A percentile compares a stretch with the other conserved stretches of the same genome.
Conservation (phyloP, 176 grass and related monocot species). For the Ampelocalamus luodianensis region DNA sequence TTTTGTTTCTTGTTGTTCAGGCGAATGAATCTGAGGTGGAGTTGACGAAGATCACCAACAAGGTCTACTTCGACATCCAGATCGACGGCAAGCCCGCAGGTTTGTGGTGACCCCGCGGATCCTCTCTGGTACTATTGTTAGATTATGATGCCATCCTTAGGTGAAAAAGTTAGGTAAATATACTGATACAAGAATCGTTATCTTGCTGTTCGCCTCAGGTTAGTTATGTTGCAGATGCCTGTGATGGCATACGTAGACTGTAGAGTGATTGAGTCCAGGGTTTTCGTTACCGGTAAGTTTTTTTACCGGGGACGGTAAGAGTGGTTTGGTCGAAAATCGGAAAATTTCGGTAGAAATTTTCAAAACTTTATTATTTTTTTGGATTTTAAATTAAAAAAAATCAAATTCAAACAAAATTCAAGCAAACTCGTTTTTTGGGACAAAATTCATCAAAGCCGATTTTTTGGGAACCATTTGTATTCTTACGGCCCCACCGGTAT, state of each 20-base stretch:
- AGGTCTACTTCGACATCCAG: constrained; percentile 92
- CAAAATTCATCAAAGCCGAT: no score
- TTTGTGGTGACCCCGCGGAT: constrained; percentile 12
- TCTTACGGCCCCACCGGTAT: no score
- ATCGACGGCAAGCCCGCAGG: constrained; percentile 88
- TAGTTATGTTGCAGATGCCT: background rate
- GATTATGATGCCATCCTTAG: background rate
- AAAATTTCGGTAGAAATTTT: no score
- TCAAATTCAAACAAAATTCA: no score
- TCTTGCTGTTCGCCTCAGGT: background rate
- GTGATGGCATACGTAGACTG: background rate
- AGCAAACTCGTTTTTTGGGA: no score
- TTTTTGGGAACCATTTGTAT: no score
- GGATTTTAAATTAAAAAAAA: no score
- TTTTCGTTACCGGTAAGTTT: no score
- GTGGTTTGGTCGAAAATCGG: no score
- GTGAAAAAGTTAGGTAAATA: background rate
- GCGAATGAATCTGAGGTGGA: constrained; percentile 60
- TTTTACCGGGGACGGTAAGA: no score
- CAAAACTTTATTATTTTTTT: no score
- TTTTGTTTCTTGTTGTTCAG: constrained; percentile 27
- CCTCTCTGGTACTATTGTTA: background rate
- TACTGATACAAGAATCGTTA: background rate
- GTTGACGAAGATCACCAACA: constrained; percentile 81
- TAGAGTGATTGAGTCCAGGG: background rate